A percentile compares a stretch with the other conserved stretches of the same genome.
phyloP scores from a whole-genome alignment of 148 eudicot genomes.

The Camellia lanceoleosa region DNA sequence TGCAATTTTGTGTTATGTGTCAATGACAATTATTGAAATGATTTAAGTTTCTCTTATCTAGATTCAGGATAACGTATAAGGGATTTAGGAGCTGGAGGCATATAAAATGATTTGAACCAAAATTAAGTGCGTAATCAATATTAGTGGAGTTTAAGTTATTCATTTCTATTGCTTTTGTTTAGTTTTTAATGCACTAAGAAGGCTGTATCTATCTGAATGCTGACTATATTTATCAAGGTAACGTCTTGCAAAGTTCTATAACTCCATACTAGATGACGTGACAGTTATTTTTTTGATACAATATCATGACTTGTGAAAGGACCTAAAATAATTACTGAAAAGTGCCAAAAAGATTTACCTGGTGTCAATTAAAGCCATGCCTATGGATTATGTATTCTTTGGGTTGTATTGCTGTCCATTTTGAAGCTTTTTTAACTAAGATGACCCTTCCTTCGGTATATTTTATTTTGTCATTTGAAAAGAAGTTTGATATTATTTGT shows the following conservation, averaged over 20 bases:
- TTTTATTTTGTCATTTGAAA: not conserved
- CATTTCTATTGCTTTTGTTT: not conserved
- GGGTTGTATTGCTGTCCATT: not conserved
- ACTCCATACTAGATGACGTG: not conserved
- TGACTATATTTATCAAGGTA: not conserved
- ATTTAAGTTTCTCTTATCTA: not conserved
- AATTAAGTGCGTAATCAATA: not conserved
- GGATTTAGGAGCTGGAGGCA: not conserved
- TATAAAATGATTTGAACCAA: not conserved
- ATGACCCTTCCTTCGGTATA: not conserved
- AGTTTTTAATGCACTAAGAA: not conserved
- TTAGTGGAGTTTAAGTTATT: not conserved
- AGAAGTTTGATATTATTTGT: not conserved
- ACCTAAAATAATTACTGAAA: not conserved
- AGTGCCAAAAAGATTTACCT: slow-evolving; percentile 1
- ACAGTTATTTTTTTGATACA: not conserved
- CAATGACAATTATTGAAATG: not conserved
- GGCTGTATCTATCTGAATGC: not conserved
- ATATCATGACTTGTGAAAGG: not conserved
- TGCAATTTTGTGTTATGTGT: slow-evolving; percentile 2
- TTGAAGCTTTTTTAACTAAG: not conserved
- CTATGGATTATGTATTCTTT: not conserved
- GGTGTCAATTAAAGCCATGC: not conserved
- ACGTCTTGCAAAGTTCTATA: not conserved
- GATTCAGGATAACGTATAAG: not conserved